Evolutionary conservation across 1,139 yeast species (phyloP), one percentile per base, ranked within the genome.

Genomic region (Zygoascus hellenicus): DNA sequence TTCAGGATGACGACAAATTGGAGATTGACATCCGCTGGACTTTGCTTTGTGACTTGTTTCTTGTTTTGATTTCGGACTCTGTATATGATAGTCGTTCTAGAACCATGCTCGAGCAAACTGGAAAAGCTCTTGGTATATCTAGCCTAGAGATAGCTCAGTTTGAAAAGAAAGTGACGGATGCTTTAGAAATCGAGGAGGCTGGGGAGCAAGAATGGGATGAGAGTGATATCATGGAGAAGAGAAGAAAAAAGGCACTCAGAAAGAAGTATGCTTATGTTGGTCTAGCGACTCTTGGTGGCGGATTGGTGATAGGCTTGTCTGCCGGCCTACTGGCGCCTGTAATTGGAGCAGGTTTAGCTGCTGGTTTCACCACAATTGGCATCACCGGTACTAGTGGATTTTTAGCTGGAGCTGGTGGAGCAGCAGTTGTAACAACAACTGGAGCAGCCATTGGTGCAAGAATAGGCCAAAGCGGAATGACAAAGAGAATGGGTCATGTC

Each of bases 241-340:
- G 95, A 54, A 76, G 87, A 34, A 84, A 78, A 59, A 75, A 72
- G 56, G 80, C 83, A 42, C 75, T 75, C 54, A 78, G 76, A 52
- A 82, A 76, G 59, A 82, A 92, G 58, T 71, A 87, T 63, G 84
- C 90, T 49, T 88, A 87, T 61, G 88, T 94, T 54, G 98, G 98
- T 0, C 69, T 94, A 48, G 99, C 98, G 0, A 92, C 97, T 2
- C 74, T 90, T n/a, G 97, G 98, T 13, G 99, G 99, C 1, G 90
- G 96, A 0, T 71, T 94, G 29, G 96, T 95, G 1, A 79, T 94
- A 50, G 98, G 98, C 1, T 71, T 94, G 29, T 87, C 97, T 48
- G 97, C 96, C 11, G 99, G 99, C 2, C 68, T 94, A 42, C 70
- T 94, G 44, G 98, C 98, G 0, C 99, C 99, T 0, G 96, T 94